Evolutionary conservation across 768 basidiomycete genomes (phyloP).

Genomic region (Cytidiella melzeri): DNA sequence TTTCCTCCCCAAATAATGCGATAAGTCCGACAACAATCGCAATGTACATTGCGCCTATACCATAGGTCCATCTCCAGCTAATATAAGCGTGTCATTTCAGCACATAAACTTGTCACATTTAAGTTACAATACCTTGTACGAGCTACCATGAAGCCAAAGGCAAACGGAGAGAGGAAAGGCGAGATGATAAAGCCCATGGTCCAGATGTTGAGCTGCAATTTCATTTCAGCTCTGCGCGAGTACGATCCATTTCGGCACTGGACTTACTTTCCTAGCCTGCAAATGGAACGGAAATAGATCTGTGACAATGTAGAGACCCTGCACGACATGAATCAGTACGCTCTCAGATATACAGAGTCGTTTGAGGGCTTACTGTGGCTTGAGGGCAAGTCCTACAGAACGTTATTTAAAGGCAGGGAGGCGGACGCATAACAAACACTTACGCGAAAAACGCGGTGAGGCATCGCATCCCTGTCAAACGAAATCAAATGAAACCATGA

Average conservation of each 20-base stretch:
- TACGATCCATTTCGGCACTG: too few relatives aligned
- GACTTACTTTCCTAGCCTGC: constrained; percentile 53
- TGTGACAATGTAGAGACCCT: constrained; percentile 56
- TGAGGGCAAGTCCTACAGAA: constrained; percentile 50
- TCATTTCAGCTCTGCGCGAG: too few relatives aligned
- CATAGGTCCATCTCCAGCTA: constrained; percentile 66
- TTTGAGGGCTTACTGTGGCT: constrained; percentile 45
- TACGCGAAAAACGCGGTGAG: constrained; percentile 53
- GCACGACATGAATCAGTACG: neutral
- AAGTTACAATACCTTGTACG: constrained; percentile 36
- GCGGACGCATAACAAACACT: too few relatives aligned
- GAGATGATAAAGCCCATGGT: constrained; percentile 69
- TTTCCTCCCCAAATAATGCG: constrained; percentile 57
- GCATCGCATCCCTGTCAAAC: constrained; percentile 47
- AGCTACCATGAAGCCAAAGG: constrained; percentile 63
- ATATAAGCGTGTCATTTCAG: too few relatives aligned
- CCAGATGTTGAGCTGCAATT: constrained; percentile 56
- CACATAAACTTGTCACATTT: too few relatives aligned
- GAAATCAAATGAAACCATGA: too few relatives aligned
- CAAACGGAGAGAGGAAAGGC: constrained; percentile 58
- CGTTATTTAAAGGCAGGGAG: too few relatives aligned
- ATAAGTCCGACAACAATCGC: constrained; percentile 52
- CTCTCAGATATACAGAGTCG: neutral
- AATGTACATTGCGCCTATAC: constrained; percentile 57
- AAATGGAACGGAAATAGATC: constrained; percentile 67